phyloP scores from a whole-genome alignment of 2,329 filamentous ascomycete genomes.

The Emergomyces africanus region DNA sequence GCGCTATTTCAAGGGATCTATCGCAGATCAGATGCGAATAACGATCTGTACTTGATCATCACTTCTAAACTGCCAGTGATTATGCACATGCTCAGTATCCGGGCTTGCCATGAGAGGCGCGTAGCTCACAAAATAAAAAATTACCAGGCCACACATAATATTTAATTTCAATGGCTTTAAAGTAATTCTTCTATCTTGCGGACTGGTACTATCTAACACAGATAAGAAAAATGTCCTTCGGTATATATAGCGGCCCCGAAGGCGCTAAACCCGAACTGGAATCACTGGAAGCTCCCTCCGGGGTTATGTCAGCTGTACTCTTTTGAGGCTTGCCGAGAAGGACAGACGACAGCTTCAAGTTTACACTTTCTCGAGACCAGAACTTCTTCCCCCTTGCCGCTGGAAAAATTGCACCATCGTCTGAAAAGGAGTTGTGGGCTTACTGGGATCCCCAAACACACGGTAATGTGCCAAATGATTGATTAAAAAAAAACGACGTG shows the following conservation, averaged over 20 bases:
- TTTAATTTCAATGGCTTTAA: neutral
- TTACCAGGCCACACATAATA: neutral
- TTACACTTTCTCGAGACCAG: neutral
- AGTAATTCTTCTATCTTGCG: neutral
- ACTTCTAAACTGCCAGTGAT: neutral
- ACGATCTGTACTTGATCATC: neutral
- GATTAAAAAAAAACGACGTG: conserved; percentile 7
- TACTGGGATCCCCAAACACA: neutral
- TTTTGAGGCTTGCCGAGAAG: neutral
- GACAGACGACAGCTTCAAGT: neutral
- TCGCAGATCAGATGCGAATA: neutral
- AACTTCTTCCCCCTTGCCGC: neutral
- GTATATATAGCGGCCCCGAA: neutral
- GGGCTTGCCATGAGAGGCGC: neutral
- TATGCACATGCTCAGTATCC: neutral
- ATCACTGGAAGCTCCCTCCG: neutral
- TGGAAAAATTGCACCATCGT: neutral
- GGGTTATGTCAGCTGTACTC: neutral
- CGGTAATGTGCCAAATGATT: conserved; percentile 14
- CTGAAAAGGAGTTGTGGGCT: neutral
- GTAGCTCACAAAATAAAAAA: neutral
- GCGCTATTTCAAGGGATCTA: neutral
- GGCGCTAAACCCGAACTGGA: conserved; percentile 1
- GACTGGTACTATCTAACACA: no score
- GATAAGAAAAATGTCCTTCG: no score